phyloP scores from a whole-genome alignment of 148 eudicot genomes.

The Amaranthus palmeri region DNA sequence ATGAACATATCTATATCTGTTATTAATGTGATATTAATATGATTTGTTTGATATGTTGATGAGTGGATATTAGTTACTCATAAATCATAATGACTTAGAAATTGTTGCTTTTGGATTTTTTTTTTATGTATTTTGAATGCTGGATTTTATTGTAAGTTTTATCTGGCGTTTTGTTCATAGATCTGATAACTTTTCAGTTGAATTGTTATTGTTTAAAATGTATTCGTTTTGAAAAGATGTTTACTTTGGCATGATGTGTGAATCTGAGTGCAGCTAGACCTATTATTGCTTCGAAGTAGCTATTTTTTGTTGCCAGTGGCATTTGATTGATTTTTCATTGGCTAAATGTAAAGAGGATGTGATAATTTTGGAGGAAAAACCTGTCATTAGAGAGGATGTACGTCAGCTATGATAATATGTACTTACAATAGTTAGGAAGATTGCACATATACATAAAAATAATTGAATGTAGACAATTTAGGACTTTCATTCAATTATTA shows the following conservation, averaged over 20 bases:
- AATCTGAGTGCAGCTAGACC: not conserved
- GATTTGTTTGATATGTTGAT: no score
- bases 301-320: not conserved
- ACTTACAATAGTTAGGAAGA: not conserved
- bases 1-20: not conserved
- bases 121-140: not conserved
- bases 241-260: not conserved
- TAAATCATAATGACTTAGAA: no score
- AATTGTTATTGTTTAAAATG: not conserved
- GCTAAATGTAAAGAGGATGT: not conserved
- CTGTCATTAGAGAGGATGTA: not conserved
- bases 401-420: not conserved
- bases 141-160: no score
- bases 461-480: no score
- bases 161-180: not conserved
- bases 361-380: not conserved
- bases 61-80: no score
- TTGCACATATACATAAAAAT: not conserved
- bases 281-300: no score
- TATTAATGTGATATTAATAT: no score
- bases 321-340: not conserved
- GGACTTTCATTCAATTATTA: not conserved
- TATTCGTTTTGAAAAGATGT: not conserved
- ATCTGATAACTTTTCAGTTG: not conserved
- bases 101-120: not conserved